Percentiles rank a stretch among this genome's conserved stretches.
Conservation (phyloP, 495 filamentous ascomycete genomes). For the Recurvomyces mirabilis region DNA sequence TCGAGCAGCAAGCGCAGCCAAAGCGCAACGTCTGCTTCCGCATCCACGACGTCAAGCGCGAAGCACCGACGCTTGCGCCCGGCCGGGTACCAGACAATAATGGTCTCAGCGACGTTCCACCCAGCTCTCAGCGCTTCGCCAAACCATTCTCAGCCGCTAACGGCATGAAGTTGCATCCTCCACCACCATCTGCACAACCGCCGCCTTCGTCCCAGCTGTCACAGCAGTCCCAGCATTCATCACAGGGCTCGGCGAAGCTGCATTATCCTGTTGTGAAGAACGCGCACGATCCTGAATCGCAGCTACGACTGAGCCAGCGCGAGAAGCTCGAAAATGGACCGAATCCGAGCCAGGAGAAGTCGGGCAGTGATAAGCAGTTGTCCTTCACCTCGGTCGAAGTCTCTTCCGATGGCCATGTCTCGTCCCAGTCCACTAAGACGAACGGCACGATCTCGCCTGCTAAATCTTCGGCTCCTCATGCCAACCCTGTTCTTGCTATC, state of each 20-base stretch:
- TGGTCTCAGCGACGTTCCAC: slow-evolving; percentile 1
- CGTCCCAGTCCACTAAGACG: background rate
- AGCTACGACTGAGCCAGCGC: slow-evolving; percentile 57
- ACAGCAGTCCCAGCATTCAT: slow-evolving; percentile 25
- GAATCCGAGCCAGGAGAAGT: no score
- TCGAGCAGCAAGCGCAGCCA: background rate
- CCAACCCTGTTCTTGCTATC: slow-evolving; percentile 16
- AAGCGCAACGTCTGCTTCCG: slow-evolving; percentile 10
- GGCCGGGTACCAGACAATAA: slow-evolving; percentile 5
- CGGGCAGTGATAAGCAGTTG: no score
- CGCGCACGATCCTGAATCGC: slow-evolving; percentile 52
- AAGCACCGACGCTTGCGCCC: background rate
- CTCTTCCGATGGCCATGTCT: background rate
- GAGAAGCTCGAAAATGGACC: no score
- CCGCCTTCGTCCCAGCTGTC: slow-evolving; percentile 21
- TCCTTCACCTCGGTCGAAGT: slow-evolving; percentile 7
- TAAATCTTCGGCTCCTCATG: background rate
- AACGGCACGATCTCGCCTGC: background rate
- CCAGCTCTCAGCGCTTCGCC: slow-evolving; percentile 3
- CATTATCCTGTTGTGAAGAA: slow-evolving; percentile 73
- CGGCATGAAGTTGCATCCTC: background rate
- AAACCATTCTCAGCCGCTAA: background rate
- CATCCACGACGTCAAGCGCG: slow-evolving; percentile 4
- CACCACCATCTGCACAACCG: slow-evolving; percentile 7
- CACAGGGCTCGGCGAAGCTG: slow-evolving; percentile 35